These are phyloP conservation scores for Eutrema heterophyllum DNA, from an alignment of 345 rosid genomes.

Conservation along the genomic window DNA sequence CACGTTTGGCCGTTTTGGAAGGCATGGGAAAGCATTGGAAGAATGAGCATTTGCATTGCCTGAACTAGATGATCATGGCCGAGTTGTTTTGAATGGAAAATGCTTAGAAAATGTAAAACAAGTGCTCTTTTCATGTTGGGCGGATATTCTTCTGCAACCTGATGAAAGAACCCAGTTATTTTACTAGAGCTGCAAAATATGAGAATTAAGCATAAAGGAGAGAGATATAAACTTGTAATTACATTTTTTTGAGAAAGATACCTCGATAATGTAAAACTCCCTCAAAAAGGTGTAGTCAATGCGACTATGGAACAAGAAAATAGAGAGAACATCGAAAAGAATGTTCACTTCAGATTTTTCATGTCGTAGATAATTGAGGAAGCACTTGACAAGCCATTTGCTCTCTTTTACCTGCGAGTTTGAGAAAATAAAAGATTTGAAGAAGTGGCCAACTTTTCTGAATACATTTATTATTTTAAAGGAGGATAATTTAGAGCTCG, in stretches of 20 bases:
- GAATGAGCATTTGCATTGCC: conserved; percentile 97
- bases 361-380: conserved; percentile 80
- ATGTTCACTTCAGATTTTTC: conserved; percentile 74
- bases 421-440: conserved; percentile 7
- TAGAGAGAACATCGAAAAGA: conserved; percentile 84
- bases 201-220: neutral
- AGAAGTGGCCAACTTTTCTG: conserved; percentile 9
- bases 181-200: conserved; percentile 13
- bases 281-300: conserved; percentile 90
- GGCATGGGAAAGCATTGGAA: conserved; percentile 95
- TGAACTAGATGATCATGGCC: conserved; percentile 85
- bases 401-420: conserved; percentile 57
- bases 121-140: conserved; percentile 70
- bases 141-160: conserved; percentile 95
- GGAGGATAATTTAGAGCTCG: neutral
- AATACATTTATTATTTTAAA: neutral
- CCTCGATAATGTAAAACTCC: conserved; percentile 96
- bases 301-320: conserved; percentile 84
- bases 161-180: conserved; percentile 24
- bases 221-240: conserved; percentile 6
- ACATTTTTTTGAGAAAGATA: conserved; percentile 24
- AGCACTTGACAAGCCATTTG: conserved; percentile 90
- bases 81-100: conserved; percentile 87
- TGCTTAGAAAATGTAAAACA: conserved; percentile 73
- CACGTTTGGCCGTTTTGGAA: conserved; percentile 82